Base-by-base conservation (phyloP, 75 land plant genomes). In the Gnetum montanum region DNA sequence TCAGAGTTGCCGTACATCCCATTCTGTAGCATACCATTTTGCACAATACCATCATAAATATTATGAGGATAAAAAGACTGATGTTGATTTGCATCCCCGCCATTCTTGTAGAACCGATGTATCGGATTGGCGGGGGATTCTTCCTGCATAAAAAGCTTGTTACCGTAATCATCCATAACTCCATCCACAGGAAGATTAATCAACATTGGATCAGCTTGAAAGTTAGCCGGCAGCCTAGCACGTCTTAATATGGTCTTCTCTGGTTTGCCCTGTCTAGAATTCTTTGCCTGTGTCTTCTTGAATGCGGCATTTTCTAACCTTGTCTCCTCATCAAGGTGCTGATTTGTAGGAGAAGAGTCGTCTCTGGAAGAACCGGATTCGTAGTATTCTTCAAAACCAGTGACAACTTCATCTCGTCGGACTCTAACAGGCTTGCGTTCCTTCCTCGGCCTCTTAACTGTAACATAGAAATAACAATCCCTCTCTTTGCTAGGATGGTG, bases 391-490 rank as follows among this genome's bases (percentile, higher is more conserved):
- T 65, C 77, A 24, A 38, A 47, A 36, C 44, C 59, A 0, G 16
- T 41, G 60, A 60, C 78, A 8, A 65, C 55, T 34, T 66, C 83
- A 8, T 56, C 69, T 54, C 34, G 59, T 31, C 67, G 72, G 61
- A 51, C 64, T 59, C 68, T 43, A 13, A 58, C 61, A 29, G 70
- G 67, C 33, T 70, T 76, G 31, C 80, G 27, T 34, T 74, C 74
- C 46, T 65, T 64, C 43, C 70, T 66, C 4, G 90, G 69, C 49
- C 73, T 66, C 60, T 70, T 74, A 38, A 82, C 43, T 18, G 79
- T 68, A 4, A 74, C 96, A 26, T 81, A 70, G 34, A 90, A 79
- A 68, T 60, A 71, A 33, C 81, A 70, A 57, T 66, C 78, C 34
- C 63, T 62, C 54, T 77, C 80, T 58, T 73, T 60, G 59, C 72